These are phyloP conservation scores for Ogataea corticis DNA, from an alignment of 805 yeast genomes.

Conservation along the genomic window DNA sequence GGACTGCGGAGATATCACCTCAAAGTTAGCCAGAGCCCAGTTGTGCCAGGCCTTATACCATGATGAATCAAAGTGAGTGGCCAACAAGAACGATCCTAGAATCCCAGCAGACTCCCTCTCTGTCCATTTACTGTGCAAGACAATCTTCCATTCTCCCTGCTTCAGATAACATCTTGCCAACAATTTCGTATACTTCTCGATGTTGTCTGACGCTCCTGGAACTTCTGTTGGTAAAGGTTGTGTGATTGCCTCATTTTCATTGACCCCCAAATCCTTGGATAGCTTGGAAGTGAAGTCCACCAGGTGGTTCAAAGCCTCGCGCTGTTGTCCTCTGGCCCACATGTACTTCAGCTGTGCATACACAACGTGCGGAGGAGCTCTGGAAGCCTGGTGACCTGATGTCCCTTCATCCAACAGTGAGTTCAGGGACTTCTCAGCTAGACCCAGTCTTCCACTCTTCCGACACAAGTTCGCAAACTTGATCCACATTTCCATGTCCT, in stretches of 20 bases:
- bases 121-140: slow-evolving; percentile 77
- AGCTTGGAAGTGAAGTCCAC: slow-evolving; percentile 89
- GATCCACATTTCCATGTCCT: slow-evolving; percentile 97
- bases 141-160: slow-evolving; percentile 98
- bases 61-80: slow-evolving; percentile 87
- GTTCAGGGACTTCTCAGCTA: slow-evolving; percentile 90
- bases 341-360: slow-evolving; percentile 94
- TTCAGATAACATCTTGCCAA: slow-evolving; percentile 93
- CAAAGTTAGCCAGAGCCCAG: slow-evolving; percentile 98
- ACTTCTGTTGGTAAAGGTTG: slow-evolving; percentile 78
- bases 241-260: slow-evolving; percentile 82
- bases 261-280: slow-evolving; percentile 84
- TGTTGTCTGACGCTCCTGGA: slow-evolving; percentile 72
- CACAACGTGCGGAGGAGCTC: slow-evolving; percentile 95
- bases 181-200: slow-evolving; percentile 78
- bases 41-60: slow-evolving; percentile 99
- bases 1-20: slow-evolving; percentile 70
- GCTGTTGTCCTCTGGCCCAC: slow-evolving; percentile 93
- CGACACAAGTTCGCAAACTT: slow-evolving; percentile 95
- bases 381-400: slow-evolving; percentile 42
- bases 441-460: slow-evolving; percentile 86
- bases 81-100: slow-evolving; percentile 86
- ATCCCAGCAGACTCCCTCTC: slow-evolving; percentile 72
- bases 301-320: slow-evolving; percentile 81
- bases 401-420: slow-evolving; percentile 70